Conservation (phyloP, 148 eudicot species). For the Vaccinium corymbosum region DNA sequence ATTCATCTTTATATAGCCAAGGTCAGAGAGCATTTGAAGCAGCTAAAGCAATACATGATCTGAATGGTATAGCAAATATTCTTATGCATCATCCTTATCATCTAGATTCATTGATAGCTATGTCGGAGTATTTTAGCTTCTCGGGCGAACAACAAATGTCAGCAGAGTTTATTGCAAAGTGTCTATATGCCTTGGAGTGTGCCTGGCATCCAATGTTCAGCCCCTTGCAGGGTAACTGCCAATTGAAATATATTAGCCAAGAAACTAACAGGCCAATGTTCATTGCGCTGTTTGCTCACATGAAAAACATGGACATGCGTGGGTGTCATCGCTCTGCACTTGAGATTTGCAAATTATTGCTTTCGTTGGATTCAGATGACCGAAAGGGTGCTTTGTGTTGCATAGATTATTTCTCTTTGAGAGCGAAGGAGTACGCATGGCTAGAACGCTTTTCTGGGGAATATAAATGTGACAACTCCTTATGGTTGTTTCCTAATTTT, state of each 20-base stretch:
- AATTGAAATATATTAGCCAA: constrained; percentile 52
- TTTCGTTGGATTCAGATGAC: constrained; percentile 87
- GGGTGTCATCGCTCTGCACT: constrained; percentile 97
- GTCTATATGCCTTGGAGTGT: constrained; percentile 89
- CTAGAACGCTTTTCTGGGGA: constrained; percentile 74
- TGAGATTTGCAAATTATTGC: constrained; percentile 83
- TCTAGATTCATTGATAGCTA: constrained; percentile 70
- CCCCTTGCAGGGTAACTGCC: constrained; percentile 70
- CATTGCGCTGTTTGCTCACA: constrained; percentile 63
- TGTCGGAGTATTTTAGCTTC: constrained; percentile 85
- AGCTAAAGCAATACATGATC: constrained; percentile 76
- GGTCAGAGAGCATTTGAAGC: constrained; percentile 81
- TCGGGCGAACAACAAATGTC: constrained; percentile 88
- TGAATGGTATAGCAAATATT: constrained; percentile 80
- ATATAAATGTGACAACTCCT: constrained; percentile 56
- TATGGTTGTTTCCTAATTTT: constrained; percentile 91
- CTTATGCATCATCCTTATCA: constrained; percentile 83
- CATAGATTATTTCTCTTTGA: constrained; percentile 74
- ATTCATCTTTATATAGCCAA: constrained; percentile 64
- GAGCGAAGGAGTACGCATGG: constrained; percentile 91
- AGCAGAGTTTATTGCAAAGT: constrained; percentile 65
- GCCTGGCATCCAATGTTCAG: constrained; percentile 94
- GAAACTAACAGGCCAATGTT: constrained; percentile 74
- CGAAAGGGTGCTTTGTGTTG: constrained; percentile 82
- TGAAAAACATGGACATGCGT: constrained; percentile 89